Evolutionary conservation across 306 rosid genomes (phyloP).

Genomic region (Astragalus membranaceus): DNA sequence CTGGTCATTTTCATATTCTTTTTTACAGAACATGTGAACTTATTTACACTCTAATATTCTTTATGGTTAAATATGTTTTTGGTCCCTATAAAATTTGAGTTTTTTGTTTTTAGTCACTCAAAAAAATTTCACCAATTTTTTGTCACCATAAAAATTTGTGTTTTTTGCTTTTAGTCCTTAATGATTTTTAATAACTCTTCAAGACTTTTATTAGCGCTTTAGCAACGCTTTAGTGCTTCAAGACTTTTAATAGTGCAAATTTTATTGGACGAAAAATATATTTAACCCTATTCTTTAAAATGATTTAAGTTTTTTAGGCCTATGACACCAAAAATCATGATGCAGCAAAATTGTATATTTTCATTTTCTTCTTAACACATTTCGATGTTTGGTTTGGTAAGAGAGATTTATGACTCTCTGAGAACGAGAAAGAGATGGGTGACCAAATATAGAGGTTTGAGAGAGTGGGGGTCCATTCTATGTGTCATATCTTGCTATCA

Average conservation of each 20-base stretch:
- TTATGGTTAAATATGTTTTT: no score
- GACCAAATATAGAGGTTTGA: neutral
- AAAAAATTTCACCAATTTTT: no score
- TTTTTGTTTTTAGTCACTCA: no score
- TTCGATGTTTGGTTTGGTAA: constrained; percentile 25
- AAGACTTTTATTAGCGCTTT: no score
- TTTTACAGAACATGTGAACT: neutral
- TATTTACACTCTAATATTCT: neutral
- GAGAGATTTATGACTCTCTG: constrained; percentile 4
- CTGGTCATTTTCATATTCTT: neutral
- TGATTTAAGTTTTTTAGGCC: neutral
- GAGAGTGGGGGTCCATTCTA: constrained; percentile 25
- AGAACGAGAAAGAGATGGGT: constrained; percentile 15
- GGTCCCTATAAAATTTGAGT: no score
- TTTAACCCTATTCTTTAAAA: no score
- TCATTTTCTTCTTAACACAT: neutral
- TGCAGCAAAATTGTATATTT: neutral
- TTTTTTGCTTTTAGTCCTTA: no score
- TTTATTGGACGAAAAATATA: no score
- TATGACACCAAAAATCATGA: neutral
- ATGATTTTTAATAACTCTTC: no score
- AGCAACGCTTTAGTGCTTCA: no score
- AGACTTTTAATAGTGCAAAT: no score
- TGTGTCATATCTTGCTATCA: neutral
- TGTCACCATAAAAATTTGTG: no score